These are phyloP conservation scores for Tardiomyces depauwii DNA, from an alignment of 1,139 yeast species.

Conservation along the genomic window DNA sequence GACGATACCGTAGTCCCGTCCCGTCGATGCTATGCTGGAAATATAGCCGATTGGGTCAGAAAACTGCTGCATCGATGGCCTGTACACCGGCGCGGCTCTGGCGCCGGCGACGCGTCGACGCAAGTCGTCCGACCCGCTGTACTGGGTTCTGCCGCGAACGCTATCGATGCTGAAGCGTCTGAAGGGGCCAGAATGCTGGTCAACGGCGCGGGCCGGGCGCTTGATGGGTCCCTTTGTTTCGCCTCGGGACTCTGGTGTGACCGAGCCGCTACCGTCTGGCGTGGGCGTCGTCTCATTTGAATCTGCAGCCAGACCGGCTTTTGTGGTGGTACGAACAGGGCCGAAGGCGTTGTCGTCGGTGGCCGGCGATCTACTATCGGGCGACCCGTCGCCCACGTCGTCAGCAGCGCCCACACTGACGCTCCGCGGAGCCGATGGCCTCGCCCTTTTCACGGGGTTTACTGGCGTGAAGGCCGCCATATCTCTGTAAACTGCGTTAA, in stretches of 20 bases:
- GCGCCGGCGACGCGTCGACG: background rate
- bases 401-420: too few relatives aligned
- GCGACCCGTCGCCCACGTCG: too few relatives aligned
- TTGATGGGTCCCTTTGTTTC: too few relatives aligned
- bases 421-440: background rate
- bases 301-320: too few relatives aligned
- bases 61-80: constrained; percentile 35
- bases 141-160: background rate
- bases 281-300: too few relatives aligned
- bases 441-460: constrained; percentile 1
- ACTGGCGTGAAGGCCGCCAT: background rate
- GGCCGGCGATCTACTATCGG: too few relatives aligned
- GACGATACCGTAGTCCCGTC: constrained; percentile 50
- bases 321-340: too few relatives aligned
- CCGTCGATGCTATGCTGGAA: constrained; percentile 7
- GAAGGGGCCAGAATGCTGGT: too few relatives aligned
- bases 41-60: constrained; percentile 34
- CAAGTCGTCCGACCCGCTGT: background rate
- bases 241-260: too few relatives aligned
- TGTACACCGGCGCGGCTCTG: constrained; percentile 36
- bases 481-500: background rate
- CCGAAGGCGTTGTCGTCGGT: too few relatives aligned
- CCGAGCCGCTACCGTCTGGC: too few relatives aligned
- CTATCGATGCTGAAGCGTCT: background rate
- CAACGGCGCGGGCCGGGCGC: too few relatives aligned